Conservation (phyloP, 495 filamentous ascomycete species). For the Pyronema omphalodes region DNA sequence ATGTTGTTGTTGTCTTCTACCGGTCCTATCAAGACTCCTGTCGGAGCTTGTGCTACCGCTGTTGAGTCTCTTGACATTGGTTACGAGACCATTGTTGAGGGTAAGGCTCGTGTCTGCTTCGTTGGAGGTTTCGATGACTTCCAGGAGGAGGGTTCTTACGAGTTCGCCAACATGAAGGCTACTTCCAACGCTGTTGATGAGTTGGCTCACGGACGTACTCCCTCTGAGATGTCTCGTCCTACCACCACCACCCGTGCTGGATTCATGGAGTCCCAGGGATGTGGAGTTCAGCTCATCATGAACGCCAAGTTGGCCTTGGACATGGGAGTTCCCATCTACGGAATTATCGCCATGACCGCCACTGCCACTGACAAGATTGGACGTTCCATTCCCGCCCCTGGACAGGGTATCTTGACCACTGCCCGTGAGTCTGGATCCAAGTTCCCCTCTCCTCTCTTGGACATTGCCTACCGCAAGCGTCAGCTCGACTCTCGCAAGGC, state of each 20-base stretch:
- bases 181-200: slow-evolving; percentile 95
- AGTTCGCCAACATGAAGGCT: slow-evolving; percentile 99
- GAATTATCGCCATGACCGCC: slow-evolving; percentile 79
- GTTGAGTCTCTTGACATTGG: slow-evolving; percentile 96
- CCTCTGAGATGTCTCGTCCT: slow-evolving; percentile 91
- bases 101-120: slow-evolving; percentile 90
- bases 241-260: slow-evolving; percentile 91
- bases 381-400: slow-evolving; percentile 87
- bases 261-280: slow-evolving; percentile 99
- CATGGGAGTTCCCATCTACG: slow-evolving; percentile 97
- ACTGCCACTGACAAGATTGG: slow-evolving; percentile 99
- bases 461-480: slow-evolving; percentile 89
- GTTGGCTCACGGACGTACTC: slow-evolving; percentile 85
- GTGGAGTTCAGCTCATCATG: slow-evolving; percentile 97
- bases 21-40: slow-evolving; percentile 94
- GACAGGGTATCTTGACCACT: slow-evolving; percentile 93
- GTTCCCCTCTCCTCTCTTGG: slow-evolving; percentile 83
- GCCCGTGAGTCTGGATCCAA: slow-evolving; percentile 78
- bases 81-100: slow-evolving; percentile 93
- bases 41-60: slow-evolving; percentile 91
- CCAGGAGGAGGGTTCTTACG: slow-evolving; percentile 96
- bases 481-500: slow-evolving; percentile 82
- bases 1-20: slow-evolving; percentile 95
- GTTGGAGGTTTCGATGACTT: slow-evolving; percentile 99
- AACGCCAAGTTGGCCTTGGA: slow-evolving; percentile 85